These are phyloP conservation scores for Euphorbia celastroides DNA, from an alignment of 441 rosid species.

Conservation along the genomic window DNA sequence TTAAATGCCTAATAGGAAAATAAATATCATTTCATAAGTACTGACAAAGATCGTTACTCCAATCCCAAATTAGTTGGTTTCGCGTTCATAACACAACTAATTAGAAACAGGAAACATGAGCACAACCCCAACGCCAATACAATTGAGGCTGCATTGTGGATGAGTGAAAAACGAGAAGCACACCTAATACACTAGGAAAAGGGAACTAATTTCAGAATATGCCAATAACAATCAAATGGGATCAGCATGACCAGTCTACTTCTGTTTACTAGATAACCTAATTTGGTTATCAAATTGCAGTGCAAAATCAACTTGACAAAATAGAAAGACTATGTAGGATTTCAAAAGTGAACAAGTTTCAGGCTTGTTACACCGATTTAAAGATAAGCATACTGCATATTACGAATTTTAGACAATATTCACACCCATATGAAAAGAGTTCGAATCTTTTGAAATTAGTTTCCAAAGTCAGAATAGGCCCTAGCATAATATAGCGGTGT, in stretches of 20 bases:
- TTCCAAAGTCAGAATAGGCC: background rate
- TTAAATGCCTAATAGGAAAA: background rate
- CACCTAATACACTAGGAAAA: background rate
- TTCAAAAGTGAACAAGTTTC: background rate
- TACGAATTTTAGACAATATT: background rate
- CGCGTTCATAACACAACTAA: background rate
- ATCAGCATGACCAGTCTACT: background rate
- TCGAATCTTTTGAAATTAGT: background rate
- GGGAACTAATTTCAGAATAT: background rate
- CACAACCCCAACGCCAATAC: background rate
- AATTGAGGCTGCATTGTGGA: background rate
- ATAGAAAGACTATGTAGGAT: background rate
- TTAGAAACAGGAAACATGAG: background rate
- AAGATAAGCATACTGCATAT: background rate
- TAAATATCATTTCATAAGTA: background rate
- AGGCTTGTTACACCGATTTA: background rate
- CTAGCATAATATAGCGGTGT: background rate
- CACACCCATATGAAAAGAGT: background rate
- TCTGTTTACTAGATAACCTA: background rate
- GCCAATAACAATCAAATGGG: background rate
- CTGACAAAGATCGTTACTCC: background rate
- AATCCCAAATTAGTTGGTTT: background rate
- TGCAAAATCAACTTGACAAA: background rate
- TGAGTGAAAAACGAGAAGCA: background rate
- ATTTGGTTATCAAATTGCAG: background rate